Evolutionary conservation across 352 stramenopile species (phyloP).

Genomic region (Globisporangium orthogonon): DNA sequence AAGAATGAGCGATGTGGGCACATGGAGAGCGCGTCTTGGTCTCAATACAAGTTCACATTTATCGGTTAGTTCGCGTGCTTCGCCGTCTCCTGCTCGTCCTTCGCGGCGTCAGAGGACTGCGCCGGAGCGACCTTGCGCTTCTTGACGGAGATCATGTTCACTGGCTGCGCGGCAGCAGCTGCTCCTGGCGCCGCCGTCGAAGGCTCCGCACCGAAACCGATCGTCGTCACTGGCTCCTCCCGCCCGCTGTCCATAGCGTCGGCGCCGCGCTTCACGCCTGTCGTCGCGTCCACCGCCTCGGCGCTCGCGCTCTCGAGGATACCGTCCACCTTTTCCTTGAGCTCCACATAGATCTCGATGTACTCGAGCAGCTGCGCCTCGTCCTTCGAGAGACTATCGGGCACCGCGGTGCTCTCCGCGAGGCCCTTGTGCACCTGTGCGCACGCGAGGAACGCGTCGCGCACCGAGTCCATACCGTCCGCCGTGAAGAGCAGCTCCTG

Average conservation of each 20-base stretch:
- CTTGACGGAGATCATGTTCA: conserved; percentile 41
- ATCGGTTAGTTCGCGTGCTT: no score
- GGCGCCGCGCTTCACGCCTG: conserved; percentile 2
- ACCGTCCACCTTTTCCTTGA: conserved; percentile 82
- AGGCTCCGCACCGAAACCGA: conserved; percentile 46
- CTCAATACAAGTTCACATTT: neutral
- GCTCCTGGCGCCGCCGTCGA: conserved; percentile 1
- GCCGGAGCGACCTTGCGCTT: conserved; percentile 12
- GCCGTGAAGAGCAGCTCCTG: conserved; percentile 40
- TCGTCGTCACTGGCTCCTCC: conserved; percentile 19
- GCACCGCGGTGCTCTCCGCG: conserved; percentile 18
- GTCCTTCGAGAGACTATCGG: conserved; percentile 19
- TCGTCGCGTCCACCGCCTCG: conserved; percentile 12
- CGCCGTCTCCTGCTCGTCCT: no score
- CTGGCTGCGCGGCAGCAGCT: conserved; percentile 19
- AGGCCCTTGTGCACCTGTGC: conserved; percentile 30
- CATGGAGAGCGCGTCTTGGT: no score
- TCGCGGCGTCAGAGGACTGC: no score
- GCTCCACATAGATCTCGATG: conserved; percentile 79
- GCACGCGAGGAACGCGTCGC: conserved; percentile 51
- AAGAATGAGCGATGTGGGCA: no score
- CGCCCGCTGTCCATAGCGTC: conserved; percentile 7
- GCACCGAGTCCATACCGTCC: conserved; percentile 42
- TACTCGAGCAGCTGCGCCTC: conserved; percentile 67
- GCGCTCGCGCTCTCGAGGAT: conserved; percentile 47